Evolutionary conservation across 495 filamentous ascomycete species (phyloP), one percentile per base, ranked within the genome.

Genomic region (Hypoxylon cercidicola): DNA sequence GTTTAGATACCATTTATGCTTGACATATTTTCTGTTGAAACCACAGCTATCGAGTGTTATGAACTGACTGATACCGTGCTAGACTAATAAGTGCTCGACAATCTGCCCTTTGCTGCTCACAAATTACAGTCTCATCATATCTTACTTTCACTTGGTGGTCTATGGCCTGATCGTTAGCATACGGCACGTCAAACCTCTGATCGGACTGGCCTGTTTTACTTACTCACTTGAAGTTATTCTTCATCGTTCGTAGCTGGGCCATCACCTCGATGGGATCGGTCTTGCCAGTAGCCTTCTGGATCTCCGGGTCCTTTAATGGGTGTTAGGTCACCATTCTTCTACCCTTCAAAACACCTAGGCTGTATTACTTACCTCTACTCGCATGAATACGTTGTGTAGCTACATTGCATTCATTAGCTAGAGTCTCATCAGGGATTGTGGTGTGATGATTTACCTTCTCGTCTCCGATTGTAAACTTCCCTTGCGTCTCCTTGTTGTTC

Each of bases 351-450:
- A 13, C 11, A 21, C 18, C 1, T 34, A 34, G n/a, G 39, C 34
- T 8, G 20, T 21, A 16, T 25, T 21, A 81, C 87, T 82, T 78
- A 93, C 92, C 72, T 91, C 82, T 55, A 95, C 84, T 56, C 88
- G 84, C 95, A 99, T 98, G 69, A 99, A 99, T 2, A 97, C 93
- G 73, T 99, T 99, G 74, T 98, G 93, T 74, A 92, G 77, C 93
- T 96, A 70, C 3, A 6, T 40, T 16, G 5, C 3, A 20, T 40
- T 23, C 23, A 53, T 72, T 41, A 66, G 61, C 30, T 9, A 9
- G 1, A 57, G 3, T 6, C 49, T 35, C 41, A 23, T 16, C 5
- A 1, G 11, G n/a, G 47, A 16, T 44, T 28, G 18, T 5, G 25
- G 46, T 11, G 25, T 11, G 12, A 2, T 11, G 9, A 7, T 77